phyloP scores from a whole-genome alignment of 2,329 filamentous ascomycete genomes.

The Chaetomium sp. region DNA sequence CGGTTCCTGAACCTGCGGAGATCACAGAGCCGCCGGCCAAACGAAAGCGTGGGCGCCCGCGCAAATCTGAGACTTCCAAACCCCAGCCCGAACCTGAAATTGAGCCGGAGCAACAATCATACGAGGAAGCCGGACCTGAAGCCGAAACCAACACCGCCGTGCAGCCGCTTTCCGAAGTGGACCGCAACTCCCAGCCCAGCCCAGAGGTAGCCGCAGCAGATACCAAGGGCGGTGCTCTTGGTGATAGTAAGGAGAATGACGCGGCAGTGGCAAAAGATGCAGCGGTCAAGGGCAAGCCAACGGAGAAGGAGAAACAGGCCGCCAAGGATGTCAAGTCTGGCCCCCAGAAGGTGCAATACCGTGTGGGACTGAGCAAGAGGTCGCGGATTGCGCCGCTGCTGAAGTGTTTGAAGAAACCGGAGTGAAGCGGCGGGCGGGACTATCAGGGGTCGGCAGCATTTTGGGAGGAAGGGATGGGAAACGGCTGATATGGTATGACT shows the following conservation, averaged over 20 bases:
- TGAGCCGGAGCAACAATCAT: neutral
- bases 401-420: slow-evolving; percentile 50
- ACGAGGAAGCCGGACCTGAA: slow-evolving; percentile 15
- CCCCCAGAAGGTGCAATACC: slow-evolving; percentile 46
- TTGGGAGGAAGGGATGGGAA: too few relatives aligned
- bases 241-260: slow-evolving; percentile 18
- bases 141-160: slow-evolving; percentile 1
- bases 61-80: slow-evolving; percentile 40
- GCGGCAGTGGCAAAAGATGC: neutral
- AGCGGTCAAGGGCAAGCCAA: slow-evolving; percentile 5
- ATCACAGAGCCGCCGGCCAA: slow-evolving; percentile 28
- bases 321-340: slow-evolving; percentile 20
- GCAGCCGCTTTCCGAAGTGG: slow-evolving; percentile 14
- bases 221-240: neutral
- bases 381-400: slow-evolving; percentile 55
- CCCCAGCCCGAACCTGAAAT: slow-evolving; percentile 12
- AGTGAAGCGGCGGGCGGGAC: neutral
- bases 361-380: slow-evolving; percentile 55
- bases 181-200: slow-evolving; percentile 15
- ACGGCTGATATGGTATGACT: neutral
- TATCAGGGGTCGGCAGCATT: neutral
- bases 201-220: neutral
- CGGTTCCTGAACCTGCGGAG: neutral
- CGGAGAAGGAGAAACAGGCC: slow-evolving; percentile 19
- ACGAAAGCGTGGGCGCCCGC: slow-evolving; percentile 49